A percentile compares a stretch with the other conserved stretches of the same genome.
phyloP scores from a whole-genome alignment of 2,329 filamentous ascomycete genomes.

The Fusarium haematococcum region DNA sequence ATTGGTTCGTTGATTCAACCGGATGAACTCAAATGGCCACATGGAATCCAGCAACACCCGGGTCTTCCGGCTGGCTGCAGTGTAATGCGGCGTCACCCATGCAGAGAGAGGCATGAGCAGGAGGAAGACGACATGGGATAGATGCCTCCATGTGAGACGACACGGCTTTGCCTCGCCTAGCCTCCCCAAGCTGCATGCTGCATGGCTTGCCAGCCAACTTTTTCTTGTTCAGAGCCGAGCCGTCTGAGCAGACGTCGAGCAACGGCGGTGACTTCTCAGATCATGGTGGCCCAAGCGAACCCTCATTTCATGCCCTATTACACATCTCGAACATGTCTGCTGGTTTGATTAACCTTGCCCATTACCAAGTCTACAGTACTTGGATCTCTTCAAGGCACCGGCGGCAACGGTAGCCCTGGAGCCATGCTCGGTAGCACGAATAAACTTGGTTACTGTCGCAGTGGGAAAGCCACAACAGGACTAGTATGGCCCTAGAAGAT shows the following conservation, averaged over 20 bases:
- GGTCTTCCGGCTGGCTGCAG: slow-evolving; percentile 18
- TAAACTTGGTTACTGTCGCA: not conserved
- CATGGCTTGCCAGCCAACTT: slow-evolving; percentile 4
- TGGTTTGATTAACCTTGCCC: not conserved
- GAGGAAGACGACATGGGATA: not conserved
- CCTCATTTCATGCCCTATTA: not conserved
- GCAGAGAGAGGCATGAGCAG: not conserved
- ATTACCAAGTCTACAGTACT: not conserved
- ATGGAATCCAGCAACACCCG: slow-evolving; percentile 13
- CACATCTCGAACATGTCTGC: not conserved
- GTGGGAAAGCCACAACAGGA: not conserved
- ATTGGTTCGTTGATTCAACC: slow-evolving; percentile 5
- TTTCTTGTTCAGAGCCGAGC: not conserved
- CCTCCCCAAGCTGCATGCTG: slow-evolving; percentile 2
- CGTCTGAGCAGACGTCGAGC: not conserved
- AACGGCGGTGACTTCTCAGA: slow-evolving; percentile 9
- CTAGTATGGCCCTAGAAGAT: not conserved
- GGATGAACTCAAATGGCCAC: slow-evolving; percentile 29
- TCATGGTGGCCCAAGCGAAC: slow-evolving; percentile 1
- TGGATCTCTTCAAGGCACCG: not conserved
- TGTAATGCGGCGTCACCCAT: slow-evolving; percentile 8
- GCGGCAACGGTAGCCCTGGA: not conserved
- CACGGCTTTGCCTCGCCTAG: not conserved
- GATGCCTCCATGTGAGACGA: slow-evolving; percentile 12
- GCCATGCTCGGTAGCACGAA: not conserved